Base-by-base conservation (phyloP, 1,139 yeast species). In the Casaregolazyma suthepensis region DNA sequence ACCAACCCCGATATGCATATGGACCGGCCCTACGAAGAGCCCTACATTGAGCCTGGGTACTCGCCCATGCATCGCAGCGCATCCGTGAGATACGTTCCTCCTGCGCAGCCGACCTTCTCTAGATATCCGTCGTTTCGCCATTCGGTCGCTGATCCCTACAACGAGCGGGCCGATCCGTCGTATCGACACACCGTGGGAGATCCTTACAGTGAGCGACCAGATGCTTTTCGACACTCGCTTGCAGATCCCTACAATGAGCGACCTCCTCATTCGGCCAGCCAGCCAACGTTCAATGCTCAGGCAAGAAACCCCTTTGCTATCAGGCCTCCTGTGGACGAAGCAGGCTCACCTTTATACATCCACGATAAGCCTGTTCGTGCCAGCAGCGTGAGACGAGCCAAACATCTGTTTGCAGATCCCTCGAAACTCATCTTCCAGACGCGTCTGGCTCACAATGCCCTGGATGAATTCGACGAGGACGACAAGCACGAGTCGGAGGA, bases 391-490 rank as follows among this genome's bases (percentile, higher is more conserved):
- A 35, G 50, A 26, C 37, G 37, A 20, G 44, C 50, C 12, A 47
- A 47, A 22, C 50, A 47, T 15, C 9, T 47, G 31, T 58, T 59
- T 45, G 55, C 60, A 19, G 58, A 58, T 50, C 61, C 61, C 2
- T 54, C 57, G 22, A 54, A 54, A 31, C 54, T 59, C 7, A 49
- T 60, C 19, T 60, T 60, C 17, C 45, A 47, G 22, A 12, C 50
- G 15, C 18, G 23, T 23, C 29, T 22, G 19, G 18, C 45, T 22
- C 23, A 26, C 15, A 22, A 26, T 20, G 29, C n/a, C 9, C 17
- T 17, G 12, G 29, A 43, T n/a, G 9, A 7, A 43, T 20, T 43
- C 12, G 15, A 52, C 19, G 60, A 57, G 18, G 51, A 31, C 5
- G 23, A 46, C 15, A 18, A 52, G 7, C 37, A 37, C 7, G 37